A percentile compares a stretch with the other conserved stretches of the same genome.
These are phyloP conservation scores for Paraphaeosphaeria minitans DNA, from an alignment of 2,329 filamentous ascomycete species.

Conservation along the genomic window DNA sequence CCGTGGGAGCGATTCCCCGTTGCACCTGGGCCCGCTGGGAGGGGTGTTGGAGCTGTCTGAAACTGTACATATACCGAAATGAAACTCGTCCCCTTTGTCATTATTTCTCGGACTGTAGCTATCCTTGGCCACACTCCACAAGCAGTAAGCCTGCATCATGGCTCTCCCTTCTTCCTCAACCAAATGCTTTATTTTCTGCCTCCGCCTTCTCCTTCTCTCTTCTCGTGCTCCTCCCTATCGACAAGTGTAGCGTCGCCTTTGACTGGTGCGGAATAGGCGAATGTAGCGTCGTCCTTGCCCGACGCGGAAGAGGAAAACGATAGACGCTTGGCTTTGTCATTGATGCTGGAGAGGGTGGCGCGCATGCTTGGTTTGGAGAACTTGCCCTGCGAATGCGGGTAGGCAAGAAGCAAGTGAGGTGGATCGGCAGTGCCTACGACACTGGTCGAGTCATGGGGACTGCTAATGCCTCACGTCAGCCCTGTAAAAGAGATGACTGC, in stretches of 20 bases:
- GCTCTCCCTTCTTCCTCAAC: constrained; percentile 11
- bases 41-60: neutral
- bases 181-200: constrained; percentile 13
- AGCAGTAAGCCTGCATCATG: no score
- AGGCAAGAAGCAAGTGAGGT: neutral
- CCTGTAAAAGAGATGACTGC: no score
- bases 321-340: constrained; percentile 14
- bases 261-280: constrained; percentile 9
- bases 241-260: constrained; percentile 12
- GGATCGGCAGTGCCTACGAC: neutral
- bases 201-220: constrained; percentile 14
- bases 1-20: constrained; percentile 23
- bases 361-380: constrained; percentile 7
- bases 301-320: constrained; percentile 11
- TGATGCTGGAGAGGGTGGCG: constrained; percentile 12
- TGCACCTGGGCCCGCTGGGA: neutral
- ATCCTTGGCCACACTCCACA: neutral
- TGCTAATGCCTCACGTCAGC: neutral
- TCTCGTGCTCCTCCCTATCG: constrained; percentile 15
- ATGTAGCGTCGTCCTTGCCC: constrained; percentile 11
- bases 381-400: constrained; percentile 2
- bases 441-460: neutral
- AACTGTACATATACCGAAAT: constrained; percentile 12
- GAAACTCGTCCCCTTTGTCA: constrained; percentile 10
- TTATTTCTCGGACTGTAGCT: neutral